phyloP scores from a whole-genome alignment of 2,329 filamentous ascomycete species.

The Sarocladium strictum region DNA sequence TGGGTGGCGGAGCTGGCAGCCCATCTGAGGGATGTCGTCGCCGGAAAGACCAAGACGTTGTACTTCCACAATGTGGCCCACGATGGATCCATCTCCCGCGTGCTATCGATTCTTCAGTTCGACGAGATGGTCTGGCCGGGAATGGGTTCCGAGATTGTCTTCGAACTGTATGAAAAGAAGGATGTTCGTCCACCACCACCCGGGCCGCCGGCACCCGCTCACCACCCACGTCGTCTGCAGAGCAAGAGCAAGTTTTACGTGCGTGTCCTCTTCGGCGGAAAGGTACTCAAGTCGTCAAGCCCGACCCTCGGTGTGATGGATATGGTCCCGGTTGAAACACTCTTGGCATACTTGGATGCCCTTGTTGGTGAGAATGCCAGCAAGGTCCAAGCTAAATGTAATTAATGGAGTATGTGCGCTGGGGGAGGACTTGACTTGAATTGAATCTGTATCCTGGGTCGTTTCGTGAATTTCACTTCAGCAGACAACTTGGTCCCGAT shows the following conservation, averaged over 20 bases:
- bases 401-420: too few species aligned
- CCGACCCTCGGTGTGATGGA: slow-evolving; percentile 63
- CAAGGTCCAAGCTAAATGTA: slow-evolving; percentile 31
- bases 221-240: slow-evolving; percentile 1
- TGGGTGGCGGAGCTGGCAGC: slow-evolving; percentile 67
- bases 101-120: slow-evolving; percentile 66
- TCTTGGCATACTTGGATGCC: slow-evolving; percentile 67
- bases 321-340: slow-evolving; percentile 60
- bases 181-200: slow-evolving; percentile 18
- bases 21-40: slow-evolving; percentile 52
- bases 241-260: slow-evolving; percentile 40
- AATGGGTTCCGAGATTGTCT: slow-evolving; percentile 74
- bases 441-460: too few species aligned
- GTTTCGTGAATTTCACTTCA: too few species aligned
- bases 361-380: slow-evolving; percentile 52
- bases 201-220: slow-evolving; percentile 3
- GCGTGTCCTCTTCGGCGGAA: slow-evolving; percentile 66
- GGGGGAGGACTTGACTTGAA: too few species aligned
- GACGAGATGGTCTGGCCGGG: slow-evolving; percentile 79
- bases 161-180: slow-evolving; percentile 59
- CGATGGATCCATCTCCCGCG: slow-evolving; percentile 63
- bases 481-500: too few species aligned
- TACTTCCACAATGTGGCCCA: slow-evolving; percentile 78
- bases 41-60: slow-evolving; percentile 29
- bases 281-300: slow-evolving; percentile 60